Conservation (phyloP, 495 filamentous ascomycete species). For the Aspergillus sclerotiicarbonarius region DNA sequence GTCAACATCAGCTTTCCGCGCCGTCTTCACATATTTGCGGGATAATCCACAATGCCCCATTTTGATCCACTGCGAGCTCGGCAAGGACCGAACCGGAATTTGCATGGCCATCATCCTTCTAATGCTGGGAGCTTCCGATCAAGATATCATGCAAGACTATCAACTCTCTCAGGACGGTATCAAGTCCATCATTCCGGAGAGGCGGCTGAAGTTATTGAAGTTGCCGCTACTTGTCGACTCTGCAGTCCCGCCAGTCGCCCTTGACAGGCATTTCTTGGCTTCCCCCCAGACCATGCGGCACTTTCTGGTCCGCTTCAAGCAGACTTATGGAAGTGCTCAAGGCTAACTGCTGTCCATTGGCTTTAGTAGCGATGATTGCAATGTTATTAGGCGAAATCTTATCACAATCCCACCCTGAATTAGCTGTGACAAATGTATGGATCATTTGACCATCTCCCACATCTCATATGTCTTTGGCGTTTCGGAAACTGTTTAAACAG, state of each 20-base stretch:
- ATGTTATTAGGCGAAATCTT: neutral
- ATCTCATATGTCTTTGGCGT: too few species aligned
- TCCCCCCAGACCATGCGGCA: neutral
- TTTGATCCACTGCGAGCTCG: slow-evolving; percentile 3
- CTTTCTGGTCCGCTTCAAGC: neutral
- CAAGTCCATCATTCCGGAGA: neutral
- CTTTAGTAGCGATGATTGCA: neutral
- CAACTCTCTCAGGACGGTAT: neutral
- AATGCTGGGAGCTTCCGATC: neutral
- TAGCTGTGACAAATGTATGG: neutral
- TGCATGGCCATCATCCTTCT: neutral
- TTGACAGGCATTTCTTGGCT: neutral
- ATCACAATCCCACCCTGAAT: neutral
- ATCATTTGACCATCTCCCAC: neutral
- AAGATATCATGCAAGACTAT: slow-evolving; percentile 3
- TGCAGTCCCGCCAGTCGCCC: neutral
- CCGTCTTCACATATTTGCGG: neutral
- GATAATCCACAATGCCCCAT: neutral
- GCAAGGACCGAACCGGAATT: slow-evolving; percentile 6
- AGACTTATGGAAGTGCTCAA: neutral
- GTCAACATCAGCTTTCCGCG: neutral
- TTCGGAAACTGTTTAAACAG: too few species aligned
- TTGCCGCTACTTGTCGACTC: neutral
- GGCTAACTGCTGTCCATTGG: neutral
- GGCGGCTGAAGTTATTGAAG: neutral